These are phyloP conservation scores for Meripilus lineatus DNA, from an alignment of 1,284 basidiomycete species.

Conservation along the genomic window DNA sequence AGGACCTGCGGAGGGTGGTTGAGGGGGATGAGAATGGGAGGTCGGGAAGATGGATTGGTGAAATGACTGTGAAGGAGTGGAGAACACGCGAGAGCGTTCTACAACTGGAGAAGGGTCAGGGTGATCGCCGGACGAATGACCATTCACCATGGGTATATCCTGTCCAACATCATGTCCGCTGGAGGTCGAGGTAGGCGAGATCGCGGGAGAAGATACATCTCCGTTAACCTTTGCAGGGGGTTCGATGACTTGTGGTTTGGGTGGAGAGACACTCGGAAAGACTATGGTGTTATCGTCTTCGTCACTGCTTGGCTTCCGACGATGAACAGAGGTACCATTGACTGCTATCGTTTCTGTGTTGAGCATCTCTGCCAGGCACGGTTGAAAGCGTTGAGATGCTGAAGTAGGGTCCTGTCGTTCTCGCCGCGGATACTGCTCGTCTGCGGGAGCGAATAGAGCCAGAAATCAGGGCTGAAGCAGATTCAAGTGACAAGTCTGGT, in stretches of 20 bases:
- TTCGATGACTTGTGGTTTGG: slow-evolving; percentile 12
- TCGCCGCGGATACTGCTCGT: too few relatives aligned
- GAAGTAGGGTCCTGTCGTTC: too few relatives aligned
- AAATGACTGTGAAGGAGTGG: slow-evolving; percentile 30
- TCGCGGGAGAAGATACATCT: background rate
- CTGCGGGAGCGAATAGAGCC: too few relatives aligned
- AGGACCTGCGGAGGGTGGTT: slow-evolving; percentile 37
- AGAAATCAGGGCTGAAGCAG: too few relatives aligned
- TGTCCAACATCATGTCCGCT: background rate
- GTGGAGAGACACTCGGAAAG: slow-evolving; percentile 17
- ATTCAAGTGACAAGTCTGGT: background rate
- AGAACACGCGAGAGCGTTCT: slow-evolving; percentile 31
- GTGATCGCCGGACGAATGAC: slow-evolving; percentile 1
- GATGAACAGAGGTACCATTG: slow-evolving; percentile 20
- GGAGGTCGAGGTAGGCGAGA: background rate
- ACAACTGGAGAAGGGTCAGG: slow-evolving; percentile 9
- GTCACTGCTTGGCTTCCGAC: slow-evolving; percentile 31
- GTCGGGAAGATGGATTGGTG: slow-evolving; percentile 15
- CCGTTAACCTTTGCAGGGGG: slow-evolving; percentile 7
- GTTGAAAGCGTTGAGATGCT: too few relatives aligned
- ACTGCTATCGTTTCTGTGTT: background rate
- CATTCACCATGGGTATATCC: slow-evolving; percentile 2
- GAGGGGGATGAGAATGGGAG: slow-evolving; percentile 23
- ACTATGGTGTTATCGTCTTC: slow-evolving; percentile 25
- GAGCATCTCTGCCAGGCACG: too few relatives aligned